Base-by-base conservation (phyloP, 495 filamentous ascomycete genomes). In the Aspergillus coremiiformis region DNA sequence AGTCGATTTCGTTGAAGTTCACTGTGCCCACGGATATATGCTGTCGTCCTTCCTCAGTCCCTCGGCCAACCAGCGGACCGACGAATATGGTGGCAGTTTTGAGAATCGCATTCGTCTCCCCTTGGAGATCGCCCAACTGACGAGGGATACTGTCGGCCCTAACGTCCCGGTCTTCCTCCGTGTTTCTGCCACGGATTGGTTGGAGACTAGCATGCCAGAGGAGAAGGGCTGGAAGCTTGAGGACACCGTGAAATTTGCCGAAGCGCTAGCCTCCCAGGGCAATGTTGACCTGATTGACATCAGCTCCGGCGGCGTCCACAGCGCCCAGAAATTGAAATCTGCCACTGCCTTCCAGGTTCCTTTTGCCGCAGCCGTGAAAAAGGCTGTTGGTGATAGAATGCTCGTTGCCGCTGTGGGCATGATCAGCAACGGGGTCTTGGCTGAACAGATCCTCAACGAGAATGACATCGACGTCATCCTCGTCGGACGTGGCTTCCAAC, bases 81-180 rank as follows among this genome's bases (percentile, higher is more conserved):
- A 86, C 63, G 51, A 69, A 9, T 86, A 85, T 57, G 83, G 83
- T 15, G 83, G 83, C 17, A 66, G 65, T 32, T 82, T 84, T 46
- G 76, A 81, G 64, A 84, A 85, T 60, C 74, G 82, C 19, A 77
- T 70, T 22, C 70, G 82, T 0, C 65, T 85, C 19, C 62, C 72
- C 0, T 57, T 77, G n/a, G 83, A 85, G 60, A 70, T 86, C 26
- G 76, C 78, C 19, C 66, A 81, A 30, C 48, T 75, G 15, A 73
- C 76, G 4, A 71, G 83, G 14, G 67, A 66, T 6, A 68, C 59
- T 6, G 80, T 85, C n/a, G 79, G 81, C 1, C 59, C 76, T 9
- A 54, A 62, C 22, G 84, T 86, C 80, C 86, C 86, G 0, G 62
- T 89, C 3, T 82, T 87, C 63, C 64, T 86, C 4, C 78, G 83